Evolutionary conservation across 805 yeast species (phyloP), one percentile per base, ranked within the genome.

Genomic region (Wickerhamomyces chaumierensis): DNA sequence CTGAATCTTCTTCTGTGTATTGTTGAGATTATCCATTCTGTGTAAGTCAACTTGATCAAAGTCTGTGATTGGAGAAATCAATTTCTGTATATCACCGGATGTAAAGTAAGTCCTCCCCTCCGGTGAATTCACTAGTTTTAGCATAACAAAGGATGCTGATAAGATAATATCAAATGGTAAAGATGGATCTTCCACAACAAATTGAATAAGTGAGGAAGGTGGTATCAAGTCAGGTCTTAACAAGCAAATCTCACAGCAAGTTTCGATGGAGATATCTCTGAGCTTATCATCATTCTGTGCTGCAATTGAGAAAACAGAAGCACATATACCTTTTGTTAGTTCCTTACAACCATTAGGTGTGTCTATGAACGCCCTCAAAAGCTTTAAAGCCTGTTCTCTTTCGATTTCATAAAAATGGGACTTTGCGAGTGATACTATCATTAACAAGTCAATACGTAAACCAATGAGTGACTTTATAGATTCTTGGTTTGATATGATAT

Each of bases 11-110:
- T 31, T 31, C 14, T 31, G 33, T 12, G 17, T 12, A 8, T 12
- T 17, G 14, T 12, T 15, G 12, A 17, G 12, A 13, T 12, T 73
- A 31, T 74, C 79, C 21, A 65, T 58, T 41, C 68, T 68, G 21
- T 68, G 53, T 37, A 71, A 72, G 8, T 67, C 63, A 38, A 63
- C 63, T 16, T 62, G 60, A 31, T 71, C 77, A 15, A 71, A 60
- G 33, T 78, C 87, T 14, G 92, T 76, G 48, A 83, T 81, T n/a
- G 81, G 71, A 0, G 88, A 70, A 1, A 84, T 60, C 8, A 90
- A 53, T 7, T 69, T 65, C 31, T 75, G 71, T 25, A 87, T 61
- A 48, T 84, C 84, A 18, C 67, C 65, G 11, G 82, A 83, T 28
- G 73, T 35, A 11, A 86, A 52, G 41, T 62, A 69, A 14, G 61